A percentile compares a stretch with the other conserved stretches of the same genome.
Conservation (phyloP, 1,284 basidiomycete species). For the Golubevia sp. region DNA sequence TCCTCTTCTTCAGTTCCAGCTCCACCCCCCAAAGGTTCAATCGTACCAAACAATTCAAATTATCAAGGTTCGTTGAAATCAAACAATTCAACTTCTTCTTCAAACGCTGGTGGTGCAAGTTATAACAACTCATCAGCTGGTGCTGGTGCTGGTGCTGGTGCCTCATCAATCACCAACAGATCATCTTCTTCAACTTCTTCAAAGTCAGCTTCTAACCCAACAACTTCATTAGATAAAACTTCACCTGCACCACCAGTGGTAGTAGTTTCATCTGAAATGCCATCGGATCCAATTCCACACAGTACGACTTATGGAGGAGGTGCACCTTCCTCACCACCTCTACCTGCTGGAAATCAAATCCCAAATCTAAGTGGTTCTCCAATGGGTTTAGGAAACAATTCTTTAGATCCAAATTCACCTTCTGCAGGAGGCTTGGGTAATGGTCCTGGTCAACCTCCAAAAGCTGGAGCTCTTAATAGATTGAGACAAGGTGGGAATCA, state of each 20-base stretch:
- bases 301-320: constrained; percentile 30
- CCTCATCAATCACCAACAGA: background rate
- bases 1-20: constrained; percentile 18
- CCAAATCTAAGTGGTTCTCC: constrained; percentile 23
- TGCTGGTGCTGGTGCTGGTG: too few species aligned
- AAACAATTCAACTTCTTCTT: constrained; percentile 15
- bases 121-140: too few species aligned
- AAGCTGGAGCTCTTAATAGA: constrained; percentile 41
- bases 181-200: constrained; percentile 12
- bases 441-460: constrained; percentile 31
- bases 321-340: constrained; percentile 35
- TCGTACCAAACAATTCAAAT: constrained; percentile 30
- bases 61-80: constrained; percentile 44
- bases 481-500: constrained; percentile 31
- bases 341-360: constrained; percentile 24
- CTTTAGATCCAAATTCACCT: constrained; percentile 3
- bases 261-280: constrained; percentile 51
- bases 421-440: constrained; percentile 24
- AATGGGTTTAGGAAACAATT: background rate
- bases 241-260: constrained; percentile 46
- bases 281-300: constrained; percentile 44
- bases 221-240: constrained; percentile 35
- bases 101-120: background rate
- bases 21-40: constrained; percentile 44
- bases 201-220: constrained; percentile 8